A percentile compares a stretch with the other conserved stretches of the same genome.
Evolutionary conservation across 208 protist species (phyloP).

Genomic region (Willaertia magna): DNA sequence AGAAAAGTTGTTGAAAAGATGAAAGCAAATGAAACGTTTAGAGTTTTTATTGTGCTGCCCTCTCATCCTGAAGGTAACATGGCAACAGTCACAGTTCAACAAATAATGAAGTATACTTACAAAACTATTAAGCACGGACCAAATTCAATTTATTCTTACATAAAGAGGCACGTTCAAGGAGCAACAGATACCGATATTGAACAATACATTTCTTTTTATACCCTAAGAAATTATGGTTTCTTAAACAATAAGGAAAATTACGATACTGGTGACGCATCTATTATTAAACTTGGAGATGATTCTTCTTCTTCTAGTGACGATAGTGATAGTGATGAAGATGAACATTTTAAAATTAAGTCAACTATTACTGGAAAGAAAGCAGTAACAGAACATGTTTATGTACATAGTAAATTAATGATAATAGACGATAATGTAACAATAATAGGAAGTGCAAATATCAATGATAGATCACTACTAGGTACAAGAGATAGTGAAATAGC

Average conservation of each 20-base stretch:
- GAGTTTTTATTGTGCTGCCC: constrained; percentile 14
- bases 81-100: background rate
- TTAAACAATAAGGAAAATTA: background rate
- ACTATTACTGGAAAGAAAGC: background rate
- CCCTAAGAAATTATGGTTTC: background rate
- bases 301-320: background rate
- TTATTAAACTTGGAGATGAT: background rate
- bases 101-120: background rate
- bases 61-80: constrained; percentile 14
- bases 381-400: constrained; percentile 19
- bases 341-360: background rate
- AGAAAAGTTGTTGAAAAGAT: constrained; percentile 10
- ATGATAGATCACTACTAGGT: constrained; percentile 34
- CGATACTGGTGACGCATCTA: background rate
- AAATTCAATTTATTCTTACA: background rate
- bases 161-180: background rate
- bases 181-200: background rate
- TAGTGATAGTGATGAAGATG: background rate
- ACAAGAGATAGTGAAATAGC: constrained; percentile 22
- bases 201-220: constrained; percentile 16
- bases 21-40: constrained; percentile 11
- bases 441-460: constrained; percentile 37
- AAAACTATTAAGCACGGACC: background rate
- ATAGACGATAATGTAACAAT: constrained; percentile 27
- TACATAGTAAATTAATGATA: constrained; percentile 39